These are phyloP conservation scores for Astrothelium subdiscretum DNA, from an alignment of 495 filamentous ascomycete species.

Conservation along the genomic window DNA sequence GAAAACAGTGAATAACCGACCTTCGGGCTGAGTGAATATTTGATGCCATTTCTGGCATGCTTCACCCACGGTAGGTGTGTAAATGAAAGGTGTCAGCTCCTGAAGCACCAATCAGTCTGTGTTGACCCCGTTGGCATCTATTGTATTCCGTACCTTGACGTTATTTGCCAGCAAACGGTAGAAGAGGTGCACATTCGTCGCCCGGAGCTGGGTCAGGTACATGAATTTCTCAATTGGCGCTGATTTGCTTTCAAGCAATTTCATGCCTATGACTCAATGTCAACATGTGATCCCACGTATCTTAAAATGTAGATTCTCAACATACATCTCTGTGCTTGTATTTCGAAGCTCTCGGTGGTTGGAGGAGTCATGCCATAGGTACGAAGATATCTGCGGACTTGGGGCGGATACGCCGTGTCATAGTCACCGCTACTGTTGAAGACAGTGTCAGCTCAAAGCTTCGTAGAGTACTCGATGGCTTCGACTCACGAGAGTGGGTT, in stretches of 20 bases:
- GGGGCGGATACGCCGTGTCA: conserved; percentile 52
- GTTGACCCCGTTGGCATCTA: not conserved
- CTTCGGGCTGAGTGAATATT: conserved; percentile 91
- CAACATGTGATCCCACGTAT: not conserved
- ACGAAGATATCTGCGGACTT: conserved; percentile 55
- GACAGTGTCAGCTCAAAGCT: not conserved
- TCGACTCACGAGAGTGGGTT: conserved; percentile 5
- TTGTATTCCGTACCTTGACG: conserved; percentile 47
- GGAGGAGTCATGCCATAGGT: conserved; percentile 65
- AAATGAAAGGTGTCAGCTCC: conserved; percentile 87
- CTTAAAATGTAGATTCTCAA: not conserved
- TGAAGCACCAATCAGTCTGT: conserved; percentile 19
- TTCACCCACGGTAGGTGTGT: conserved; percentile 94
- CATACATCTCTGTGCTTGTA: conserved; percentile 58
- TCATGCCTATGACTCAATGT: conserved; percentile 39
- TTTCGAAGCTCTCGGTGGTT: conserved; percentile 55
- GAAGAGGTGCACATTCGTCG: conserved; percentile 85
- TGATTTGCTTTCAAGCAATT: conserved; percentile 63
- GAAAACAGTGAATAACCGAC: conserved; percentile 22
- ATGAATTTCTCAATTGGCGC: conserved; percentile 88
- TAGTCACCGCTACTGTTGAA: conserved; percentile 25
- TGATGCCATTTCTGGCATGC: conserved; percentile 93
- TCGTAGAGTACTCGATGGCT: not conserved
- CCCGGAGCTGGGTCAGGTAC: conserved; percentile 80
- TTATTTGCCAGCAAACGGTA: conserved; percentile 87